Evolutionary conservation across 768 basidiomycete species (phyloP), one percentile per base, ranked within the genome.

Genomic region (Auricularia auricula-judae): DNA sequence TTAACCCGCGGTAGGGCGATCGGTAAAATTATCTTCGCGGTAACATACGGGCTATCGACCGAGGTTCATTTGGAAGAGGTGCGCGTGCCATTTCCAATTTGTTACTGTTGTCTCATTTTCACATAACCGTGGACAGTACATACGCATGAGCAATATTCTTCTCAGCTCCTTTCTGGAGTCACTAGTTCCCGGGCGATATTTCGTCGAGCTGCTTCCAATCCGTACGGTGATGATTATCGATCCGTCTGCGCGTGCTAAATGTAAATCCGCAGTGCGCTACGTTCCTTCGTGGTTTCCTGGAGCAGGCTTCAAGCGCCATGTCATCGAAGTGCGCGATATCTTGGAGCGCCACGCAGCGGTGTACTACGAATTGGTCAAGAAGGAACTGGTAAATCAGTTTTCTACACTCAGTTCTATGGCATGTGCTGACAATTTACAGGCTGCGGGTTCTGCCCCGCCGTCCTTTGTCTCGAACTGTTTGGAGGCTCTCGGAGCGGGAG

Each of bases 261-360:
- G 8, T 4, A 33, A 59, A 8, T 23, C 29, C 14, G 8, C 56
- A 66, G 66, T 67, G 21, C 66, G 61, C 16, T 61, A 67, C 51
- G 18, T 67, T 33, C 66, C 66, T 1, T 65, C 65, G 12, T 67
- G 66, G 66, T 62, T 67, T 12, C 66, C 66, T 16, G 64, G 64
- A 0, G 65, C 64, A 23, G 65, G 64, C 34, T 67, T 62, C 51
- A 65, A 51, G 47, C 47, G 47, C 4, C 51, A 29, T 12, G 44
- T 10, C 18, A 23, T 11, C 66, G 47, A 33, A 29, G 23, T 21
- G n/a, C 5, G 18, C 66, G 65, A 64, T 5, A 34, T 11, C 8
- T 33, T 10, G 14, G 29, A 29, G 5, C 56, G 56, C 8, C 54
- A 36, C 33, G 62, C 18, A 18, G 29, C 56, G 16, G 60, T 47